A percentile compares a stretch with the other conserved stretches of the same genome.
Conservation (phyloP, 106 monocot species). For the Apostasia shenzhenica region DNA sequence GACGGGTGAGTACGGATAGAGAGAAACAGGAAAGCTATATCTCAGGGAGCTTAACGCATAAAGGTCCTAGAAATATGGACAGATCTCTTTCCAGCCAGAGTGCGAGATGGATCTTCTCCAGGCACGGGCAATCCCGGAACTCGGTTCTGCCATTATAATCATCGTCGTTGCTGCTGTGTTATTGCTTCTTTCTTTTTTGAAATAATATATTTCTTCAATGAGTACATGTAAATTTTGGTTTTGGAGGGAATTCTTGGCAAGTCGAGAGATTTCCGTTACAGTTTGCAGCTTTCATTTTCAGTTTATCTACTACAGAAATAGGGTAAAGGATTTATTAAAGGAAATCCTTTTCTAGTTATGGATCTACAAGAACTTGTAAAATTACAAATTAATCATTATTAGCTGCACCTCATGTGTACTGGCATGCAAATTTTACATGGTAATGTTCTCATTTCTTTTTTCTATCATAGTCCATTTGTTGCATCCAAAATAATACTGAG, state of each 20-base stretch:
- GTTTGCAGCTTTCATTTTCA: neutral
- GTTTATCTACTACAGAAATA: neutral
- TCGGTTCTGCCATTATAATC: conserved; percentile 33
- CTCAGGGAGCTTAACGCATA: conserved; percentile 3
- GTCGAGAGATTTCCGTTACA: conserved; percentile 4
- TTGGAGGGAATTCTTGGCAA: conserved; percentile 1
- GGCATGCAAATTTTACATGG: too few relatives aligned
- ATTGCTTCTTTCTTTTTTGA: neutral
- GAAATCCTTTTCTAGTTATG: conserved; percentile 6
- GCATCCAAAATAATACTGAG: too few relatives aligned
- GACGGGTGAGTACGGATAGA: neutral
- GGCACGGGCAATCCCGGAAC: conserved; percentile 13
- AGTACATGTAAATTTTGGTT: conserved; percentile 1
- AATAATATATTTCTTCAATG: neutral
- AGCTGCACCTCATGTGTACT: too few relatives aligned
- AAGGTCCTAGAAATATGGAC: conserved; percentile 2
- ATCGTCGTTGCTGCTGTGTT: neutral
- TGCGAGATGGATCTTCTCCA: conserved; percentile 25
- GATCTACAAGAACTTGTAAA: neutral
- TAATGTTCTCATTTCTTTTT: too few relatives aligned
- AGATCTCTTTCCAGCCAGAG: conserved; percentile 34
- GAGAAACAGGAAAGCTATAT: conserved; percentile 10
- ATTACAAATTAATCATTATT: neutral
- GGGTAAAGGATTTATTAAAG: conserved; percentile 4
- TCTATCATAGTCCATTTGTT: too few relatives aligned